Conservation (phyloP, 768 basidiomycete genomes). For the Mycena haematopus region DNA sequence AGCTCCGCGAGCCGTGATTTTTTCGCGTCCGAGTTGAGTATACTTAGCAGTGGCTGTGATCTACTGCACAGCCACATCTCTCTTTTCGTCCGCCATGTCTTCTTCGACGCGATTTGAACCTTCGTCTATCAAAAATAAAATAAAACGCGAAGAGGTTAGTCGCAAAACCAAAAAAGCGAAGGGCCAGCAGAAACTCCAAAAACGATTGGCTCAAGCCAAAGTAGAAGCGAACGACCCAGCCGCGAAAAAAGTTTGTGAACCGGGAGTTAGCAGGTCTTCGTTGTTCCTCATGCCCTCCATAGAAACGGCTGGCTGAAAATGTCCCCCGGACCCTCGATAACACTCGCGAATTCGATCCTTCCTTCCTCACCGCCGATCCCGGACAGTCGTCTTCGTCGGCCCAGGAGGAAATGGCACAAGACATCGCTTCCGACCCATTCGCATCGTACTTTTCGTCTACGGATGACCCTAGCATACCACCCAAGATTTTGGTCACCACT, state of each 20-base stretch:
- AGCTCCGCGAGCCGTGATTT: too few relatives aligned
- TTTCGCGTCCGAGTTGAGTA: too few relatives aligned
- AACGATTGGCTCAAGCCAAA: slow-evolving; percentile 79
- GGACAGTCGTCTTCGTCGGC: slow-evolving; percentile 41
- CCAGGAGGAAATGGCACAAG: slow-evolving; percentile 65
- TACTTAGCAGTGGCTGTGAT: too few relatives aligned
- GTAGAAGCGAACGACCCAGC: slow-evolving; percentile 77
- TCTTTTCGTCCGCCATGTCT: slow-evolving; percentile 48
- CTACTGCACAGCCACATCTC: slow-evolving; percentile 9
- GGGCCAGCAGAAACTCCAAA: slow-evolving; percentile 80
- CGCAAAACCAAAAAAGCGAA: slow-evolving; percentile 80
- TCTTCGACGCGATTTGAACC: slow-evolving; percentile 63
- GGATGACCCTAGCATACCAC: slow-evolving; percentile 73
- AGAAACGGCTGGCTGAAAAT: slow-evolving; percentile 88
- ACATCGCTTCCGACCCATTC: slow-evolving; percentile 79
- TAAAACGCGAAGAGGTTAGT: slow-evolving; percentile 82
- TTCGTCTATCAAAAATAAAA: slow-evolving; percentile 83
- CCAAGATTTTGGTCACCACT: slow-evolving; percentile 91
- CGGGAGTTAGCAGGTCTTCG: not conserved
- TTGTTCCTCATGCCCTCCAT: not conserved
- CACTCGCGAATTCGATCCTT: slow-evolving; percentile 83
- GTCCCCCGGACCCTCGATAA: slow-evolving; percentile 94
- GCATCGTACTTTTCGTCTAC: slow-evolving; percentile 75
- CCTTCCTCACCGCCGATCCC: slow-evolving; percentile 64
- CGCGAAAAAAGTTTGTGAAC: slow-evolving; percentile 69